Evolutionary conservation across 352 stramenopile genomes (phyloP), one percentile per base, ranked within the genome.

Genomic region (Lagenidium sp.): DNA sequence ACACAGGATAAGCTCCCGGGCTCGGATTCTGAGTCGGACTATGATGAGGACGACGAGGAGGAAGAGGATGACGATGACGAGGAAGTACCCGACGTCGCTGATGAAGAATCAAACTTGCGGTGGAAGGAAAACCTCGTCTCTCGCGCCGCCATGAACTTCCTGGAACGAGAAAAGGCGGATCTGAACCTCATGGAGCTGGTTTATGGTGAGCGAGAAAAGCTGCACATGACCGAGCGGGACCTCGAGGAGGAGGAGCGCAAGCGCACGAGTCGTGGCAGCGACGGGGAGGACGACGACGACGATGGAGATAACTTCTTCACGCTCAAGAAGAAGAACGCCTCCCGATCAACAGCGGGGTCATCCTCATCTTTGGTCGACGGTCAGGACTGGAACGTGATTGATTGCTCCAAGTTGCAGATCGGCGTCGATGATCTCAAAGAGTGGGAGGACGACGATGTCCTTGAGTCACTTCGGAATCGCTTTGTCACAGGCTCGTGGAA

Each of bases 401-500:
- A 92, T 42, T 89, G 75, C 43, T 88, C 78, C 10, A 77, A 83
- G 35, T 68, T 97, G 42, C 76, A 95, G 44, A 49, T 85, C 23
- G 71, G 53, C 19, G 36, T 41, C 4, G 66, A 86, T 12, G 79
- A 95, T 34, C 36, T 78, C 24, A 81, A 89, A 22, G 83, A 88
- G 32, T 90, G 82, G 80, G 58, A 65, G 4, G 65, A 89, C 51
- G 62, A 64, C 0, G 74, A 92, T 36, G 57, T 87, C 6, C 62
- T 95, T 2, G 65, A 94, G 48, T 63, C 75, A 22, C 82, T 94
- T 28, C 83, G 82, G 42, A 70, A 98, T 50, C 96, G 94, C 35
- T 99, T 98, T 60, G 95, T 98, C 2, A 98, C 95, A 40, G 94
- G 95, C n/a, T 94, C 94, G 20, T 98, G 94, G 94, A 89, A 91